Base-by-base conservation (phyloP, 2,329 filamentous ascomycete species). In the Mollisiaceae sp. region DNA sequence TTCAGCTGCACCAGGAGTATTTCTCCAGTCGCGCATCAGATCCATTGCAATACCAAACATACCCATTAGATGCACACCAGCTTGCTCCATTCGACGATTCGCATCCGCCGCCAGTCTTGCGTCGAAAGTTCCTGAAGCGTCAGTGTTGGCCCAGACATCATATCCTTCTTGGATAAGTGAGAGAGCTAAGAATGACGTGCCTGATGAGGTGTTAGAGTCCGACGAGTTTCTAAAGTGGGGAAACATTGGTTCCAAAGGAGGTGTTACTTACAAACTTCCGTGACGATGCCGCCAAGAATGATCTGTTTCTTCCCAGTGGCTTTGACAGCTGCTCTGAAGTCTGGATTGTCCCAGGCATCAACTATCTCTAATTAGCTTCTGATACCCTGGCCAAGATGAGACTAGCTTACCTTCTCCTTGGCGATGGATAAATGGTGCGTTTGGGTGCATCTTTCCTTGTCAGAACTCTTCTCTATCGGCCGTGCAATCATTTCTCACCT, bases 311-410 rank as follows among this genome's bases (percentile, higher is more conserved):
- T 88, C 65, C 85, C 85, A 4, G 89, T 85, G 1, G 88, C 89
- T 68, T 82, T 78, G 67, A 93, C 82, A 1, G 91, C 90, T 1
- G 80, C 81, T 41, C 84, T 83, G 80, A 93, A 92, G 0, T 90
- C 85, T 2, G 82, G 70, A 71, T 91, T 92, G 74, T 93, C 91
- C 91, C 89, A 92, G 2, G 91, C 90, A 74, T 92, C 85, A 72
- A 93, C 89, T 50, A 14, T 9, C n/a, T 11, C 9, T 3, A 20
- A 11, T 50, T 14, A 50, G 45, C 74, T 93, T 67, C 38, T 60
- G 45, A 54, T 39, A 24, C n/a, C 22, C n/a, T 43, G 50, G 3
- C 27, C 6, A 6, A 32, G 27, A 32, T 6, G 27, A n/a, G 50
- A 54, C 20, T 22, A 22, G 32, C 18, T 64, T 35, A 22, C 41